Base-by-base conservation (phyloP, 2,329 filamentous ascomycete genomes). In the Thielaviopsis euricoi region DNA sequence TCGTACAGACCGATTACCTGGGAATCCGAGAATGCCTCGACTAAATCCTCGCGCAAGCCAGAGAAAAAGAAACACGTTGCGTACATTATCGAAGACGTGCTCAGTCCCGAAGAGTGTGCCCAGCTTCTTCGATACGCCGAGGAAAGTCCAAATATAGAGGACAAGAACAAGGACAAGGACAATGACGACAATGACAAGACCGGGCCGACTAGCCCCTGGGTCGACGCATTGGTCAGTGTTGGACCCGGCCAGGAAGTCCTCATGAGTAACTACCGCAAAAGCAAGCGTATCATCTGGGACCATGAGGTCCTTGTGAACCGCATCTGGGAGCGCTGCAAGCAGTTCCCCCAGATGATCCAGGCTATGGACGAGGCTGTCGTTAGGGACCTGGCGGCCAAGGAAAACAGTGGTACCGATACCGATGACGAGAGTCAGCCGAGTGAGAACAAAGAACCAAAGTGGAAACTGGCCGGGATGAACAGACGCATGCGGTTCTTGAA, bases 251-350 rank as follows among this genome's bases (percentile, higher is more conserved):
- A 67, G 58, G 82, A 91, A 68, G 68, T 73, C 2, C 67, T 82
- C 49, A 70, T 75, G 3, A 63, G 63, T 1, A 75, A 80, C 9
- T 79, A 80, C 53, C 76, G 87, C 17, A 83, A 86, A 61, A 84
- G 84, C 64, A 84, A 84, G n/a, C 77, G 87, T 2, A 87, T 91
- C 62, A 84, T 93, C 63, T 87, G 82, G 78, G 86, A 93, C 65
- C 70, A 77, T 15, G 72, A 75, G 53, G 77, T 78, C 1, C 63
- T 91, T 1, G 82, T 80, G 0, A 74, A 78, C 23, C 77, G 79
- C 22, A 64, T 93, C 0, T 84, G 85, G 76, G 72, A 70, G 48
- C 76, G 87, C 10, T 77, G 84, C 67, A 53, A 66, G 63, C 62
- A 66, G 53, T 66, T 72, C 10, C 67, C 71, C 1, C 73, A 73